Evolutionary conservation across 2,329 filamentous ascomycete species (phyloP).

Genomic region (Alternaria longipes): DNA sequence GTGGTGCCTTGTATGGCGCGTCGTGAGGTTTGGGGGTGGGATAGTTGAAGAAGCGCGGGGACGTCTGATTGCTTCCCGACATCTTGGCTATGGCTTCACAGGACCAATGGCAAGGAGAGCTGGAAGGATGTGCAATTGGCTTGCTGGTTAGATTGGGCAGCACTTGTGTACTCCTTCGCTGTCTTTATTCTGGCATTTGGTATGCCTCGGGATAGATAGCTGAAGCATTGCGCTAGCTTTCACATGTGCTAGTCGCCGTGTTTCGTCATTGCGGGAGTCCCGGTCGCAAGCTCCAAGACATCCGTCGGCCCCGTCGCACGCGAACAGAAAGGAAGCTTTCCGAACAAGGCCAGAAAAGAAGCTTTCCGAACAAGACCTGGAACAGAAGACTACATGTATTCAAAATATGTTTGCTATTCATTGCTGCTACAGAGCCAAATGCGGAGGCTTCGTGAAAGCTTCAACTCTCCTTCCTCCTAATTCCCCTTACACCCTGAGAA

Average conservation of each 20-base stretch:
- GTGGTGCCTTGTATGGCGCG: constrained; percentile 46
- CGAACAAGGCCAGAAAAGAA: neutral
- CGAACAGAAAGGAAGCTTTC: constrained; percentile 1
- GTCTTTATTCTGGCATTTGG: neutral
- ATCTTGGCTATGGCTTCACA: constrained; percentile 27
- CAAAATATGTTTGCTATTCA: neutral
- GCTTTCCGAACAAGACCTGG: neutral
- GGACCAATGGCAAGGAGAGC: neutral
- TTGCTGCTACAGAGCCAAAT: neutral
- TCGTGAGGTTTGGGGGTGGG: constrained; percentile 44
- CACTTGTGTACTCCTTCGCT: neutral
- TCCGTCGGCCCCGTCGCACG: neutral
- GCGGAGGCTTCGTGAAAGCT: constrained; percentile 7
- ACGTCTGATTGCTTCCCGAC: constrained; percentile 26
- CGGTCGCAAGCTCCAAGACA: neutral
- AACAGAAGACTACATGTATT: neutral
- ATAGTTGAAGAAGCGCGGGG: constrained; percentile 47
- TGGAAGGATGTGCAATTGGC: neutral
- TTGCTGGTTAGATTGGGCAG: neutral
- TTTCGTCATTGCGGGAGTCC: constrained; percentile 1
- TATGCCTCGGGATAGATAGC: constrained; percentile 10
- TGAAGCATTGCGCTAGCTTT: constrained; percentile 1
- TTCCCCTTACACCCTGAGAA: constrained; percentile 12
- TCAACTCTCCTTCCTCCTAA: constrained; percentile 6
- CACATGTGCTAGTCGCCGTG: constrained; percentile 7